These are phyloP conservation scores for Dipteronia dyeriana DNA, from an alignment of 345 rosid species.

Conservation along the genomic window DNA sequence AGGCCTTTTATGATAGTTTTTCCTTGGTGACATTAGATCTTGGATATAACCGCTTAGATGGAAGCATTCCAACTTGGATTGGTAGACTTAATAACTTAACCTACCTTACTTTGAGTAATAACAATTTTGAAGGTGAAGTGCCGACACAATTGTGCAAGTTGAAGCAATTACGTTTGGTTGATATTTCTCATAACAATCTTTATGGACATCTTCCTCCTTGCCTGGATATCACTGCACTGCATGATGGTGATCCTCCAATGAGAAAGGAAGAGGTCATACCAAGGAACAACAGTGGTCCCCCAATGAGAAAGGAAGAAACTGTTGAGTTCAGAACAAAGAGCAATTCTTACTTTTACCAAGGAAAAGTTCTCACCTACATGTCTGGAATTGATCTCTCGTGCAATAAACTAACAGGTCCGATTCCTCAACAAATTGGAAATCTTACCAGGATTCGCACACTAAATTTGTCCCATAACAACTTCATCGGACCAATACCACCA, in stretches of 20 bases:
- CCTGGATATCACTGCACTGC: not conserved
- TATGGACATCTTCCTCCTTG: slow-evolving; percentile 16
- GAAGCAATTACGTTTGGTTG: slow-evolving; percentile 10
- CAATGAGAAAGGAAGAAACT: not conserved
- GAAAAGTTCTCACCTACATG: slow-evolving; percentile 4
- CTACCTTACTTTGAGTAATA: too few species aligned
- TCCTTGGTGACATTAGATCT: too few species aligned
- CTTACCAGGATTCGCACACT: slow-evolving; percentile 13
- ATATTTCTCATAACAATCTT: slow-evolving; percentile 26
- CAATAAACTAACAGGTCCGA: slow-evolving; percentile 20
- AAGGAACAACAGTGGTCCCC: not conserved
- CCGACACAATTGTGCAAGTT: not conserved
- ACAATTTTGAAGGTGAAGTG: too few species aligned
- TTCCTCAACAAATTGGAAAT: slow-evolving; percentile 33
- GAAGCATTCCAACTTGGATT: too few species aligned
- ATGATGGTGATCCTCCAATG: not conserved
- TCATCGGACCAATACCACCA: slow-evolving; percentile 28
- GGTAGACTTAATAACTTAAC: too few species aligned
- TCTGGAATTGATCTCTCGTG: slow-evolving; percentile 37
- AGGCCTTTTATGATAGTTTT: too few species aligned
- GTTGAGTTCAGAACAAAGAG: slow-evolving; percentile 17
- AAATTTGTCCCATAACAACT: slow-evolving; percentile 34
- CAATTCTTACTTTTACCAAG: slow-evolving; percentile 10
- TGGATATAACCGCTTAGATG: too few species aligned
- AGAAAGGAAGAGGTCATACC: not conserved